Conservation (phyloP, 306 rosid species). For the Begonia fuchsioides region DNA sequence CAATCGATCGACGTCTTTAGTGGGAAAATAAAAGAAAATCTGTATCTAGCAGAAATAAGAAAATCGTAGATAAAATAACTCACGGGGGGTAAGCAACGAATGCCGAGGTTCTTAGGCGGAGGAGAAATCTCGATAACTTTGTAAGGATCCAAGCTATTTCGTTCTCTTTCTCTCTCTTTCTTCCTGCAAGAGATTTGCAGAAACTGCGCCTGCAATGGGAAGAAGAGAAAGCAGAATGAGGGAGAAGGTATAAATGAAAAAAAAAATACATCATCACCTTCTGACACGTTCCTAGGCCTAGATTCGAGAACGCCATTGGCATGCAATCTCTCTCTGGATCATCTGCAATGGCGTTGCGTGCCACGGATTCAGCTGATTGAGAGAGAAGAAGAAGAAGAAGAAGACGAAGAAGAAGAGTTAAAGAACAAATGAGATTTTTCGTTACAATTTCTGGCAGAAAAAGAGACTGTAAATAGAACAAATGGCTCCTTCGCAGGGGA, state of each 20-base stretch:
- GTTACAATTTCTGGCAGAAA: background rate
- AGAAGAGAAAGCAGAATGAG: background rate
- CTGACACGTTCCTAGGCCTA: background rate
- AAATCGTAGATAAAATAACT: slow-evolving; percentile 8
- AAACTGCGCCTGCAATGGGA: slow-evolving; percentile 18
- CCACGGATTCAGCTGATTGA: background rate
- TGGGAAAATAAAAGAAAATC: background rate
- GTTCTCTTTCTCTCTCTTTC: slow-evolving; percentile 53
- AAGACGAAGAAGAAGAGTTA: background rate
- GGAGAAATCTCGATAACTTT: slow-evolving; percentile 88
- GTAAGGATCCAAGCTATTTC: slow-evolving; percentile 52
- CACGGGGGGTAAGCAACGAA: slow-evolving; percentile 84
- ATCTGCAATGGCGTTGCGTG: background rate
- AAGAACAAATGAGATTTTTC: background rate
- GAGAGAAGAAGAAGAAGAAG: background rate
- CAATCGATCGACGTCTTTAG: no score
- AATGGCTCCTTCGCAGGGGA: background rate
- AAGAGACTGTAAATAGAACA: background rate
- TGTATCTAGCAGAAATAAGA: background rate
- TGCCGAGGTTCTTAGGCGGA: slow-evolving; percentile 83
- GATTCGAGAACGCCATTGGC: background rate
- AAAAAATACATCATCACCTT: background rate
- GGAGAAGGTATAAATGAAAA: background rate
- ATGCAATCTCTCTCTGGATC: background rate
- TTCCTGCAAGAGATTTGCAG: slow-evolving; percentile 57